Percentiles rank a stretch among this genome's conserved stretches.
Evolutionary conservation across 2,329 filamentous ascomycete genomes (phyloP).

Genomic region (Chaetomiaceae sp.): DNA sequence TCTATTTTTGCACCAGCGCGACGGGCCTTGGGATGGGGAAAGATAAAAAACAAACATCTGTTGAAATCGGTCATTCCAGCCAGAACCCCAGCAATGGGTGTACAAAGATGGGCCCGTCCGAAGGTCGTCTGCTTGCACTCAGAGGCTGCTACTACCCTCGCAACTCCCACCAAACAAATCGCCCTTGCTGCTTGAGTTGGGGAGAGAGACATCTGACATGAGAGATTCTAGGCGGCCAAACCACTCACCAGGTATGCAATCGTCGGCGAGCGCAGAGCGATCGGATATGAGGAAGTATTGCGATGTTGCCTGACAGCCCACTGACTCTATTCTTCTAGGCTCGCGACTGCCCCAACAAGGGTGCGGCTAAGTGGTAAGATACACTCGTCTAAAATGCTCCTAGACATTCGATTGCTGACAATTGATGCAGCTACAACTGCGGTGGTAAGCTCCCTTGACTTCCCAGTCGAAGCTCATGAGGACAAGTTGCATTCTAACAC

Average conservation of each 20-base stretch:
- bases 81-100: slow-evolving; percentile 11
- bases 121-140: slow-evolving; percentile 9
- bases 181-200: slow-evolving; percentile 21
- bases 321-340: slow-evolving; percentile 46
- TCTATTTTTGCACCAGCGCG: background rate
- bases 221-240: slow-evolving; percentile 59
- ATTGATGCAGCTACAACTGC: slow-evolving; percentile 67
- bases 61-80: slow-evolving; percentile 6
- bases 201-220: slow-evolving; percentile 33
- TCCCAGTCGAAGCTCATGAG: slow-evolving; percentile 16
- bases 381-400: background rate
- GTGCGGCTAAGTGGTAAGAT: slow-evolving; percentile 73
- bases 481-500: slow-evolving; percentile 25
- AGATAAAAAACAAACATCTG: background rate
- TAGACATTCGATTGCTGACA: slow-evolving; percentile 14
- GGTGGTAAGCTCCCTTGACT: slow-evolving; percentile 53
- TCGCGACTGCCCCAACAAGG: slow-evolving; percentile 81
- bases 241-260: slow-evolving; percentile 66
- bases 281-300: slow-evolving; percentile 20
- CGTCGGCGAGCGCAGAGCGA: slow-evolving; percentile 22
- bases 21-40: background rate
- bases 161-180: slow-evolving; percentile 11
- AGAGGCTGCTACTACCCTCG: slow-evolving; percentile 9
- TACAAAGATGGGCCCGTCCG: slow-evolving; percentile 6
- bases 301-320: slow-evolving; percentile 6